phyloP scores from a whole-genome alignment of 2,329 filamentous ascomycete genomes.

The Zasmidium cellare region DNA sequence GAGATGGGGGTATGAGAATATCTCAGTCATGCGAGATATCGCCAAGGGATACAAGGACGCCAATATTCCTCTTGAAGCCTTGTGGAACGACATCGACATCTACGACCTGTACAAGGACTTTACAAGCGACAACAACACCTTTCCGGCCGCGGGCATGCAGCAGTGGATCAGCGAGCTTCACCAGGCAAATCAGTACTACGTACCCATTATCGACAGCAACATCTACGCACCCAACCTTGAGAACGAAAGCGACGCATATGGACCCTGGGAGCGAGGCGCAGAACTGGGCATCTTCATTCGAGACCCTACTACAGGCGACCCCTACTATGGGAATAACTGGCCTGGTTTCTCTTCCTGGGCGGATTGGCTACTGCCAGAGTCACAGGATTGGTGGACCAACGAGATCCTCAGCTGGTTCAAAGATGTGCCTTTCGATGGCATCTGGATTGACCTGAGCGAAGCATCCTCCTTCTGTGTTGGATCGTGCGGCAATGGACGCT shows the following conservation, averaged over 20 bases:
- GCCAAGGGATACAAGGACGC: slow-evolving; percentile 53
- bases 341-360: slow-evolving; percentile 23
- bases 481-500: slow-evolving; percentile 18
- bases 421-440: slow-evolving; percentile 23
- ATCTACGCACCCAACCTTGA: slow-evolving; percentile 69
- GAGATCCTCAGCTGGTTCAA: slow-evolving; percentile 21
- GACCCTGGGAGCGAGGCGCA: slow-evolving; percentile 52
- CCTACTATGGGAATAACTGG: slow-evolving; percentile 29
- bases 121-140: slow-evolving; percentile 51
- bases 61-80: slow-evolving; percentile 43
- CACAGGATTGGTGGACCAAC: slow-evolving; percentile 28
- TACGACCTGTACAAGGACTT: slow-evolving; percentile 54
- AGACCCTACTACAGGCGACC: slow-evolving; percentile 56
- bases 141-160: slow-evolving; percentile 46
- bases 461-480: slow-evolving; percentile 25
- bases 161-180: slow-evolving; percentile 53
- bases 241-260: slow-evolving; percentile 58
- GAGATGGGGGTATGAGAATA: slow-evolving; percentile 63
- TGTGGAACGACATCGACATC: slow-evolving; percentile 41
- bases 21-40: slow-evolving; percentile 62
- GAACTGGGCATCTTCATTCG: slow-evolving; percentile 51
- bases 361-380: slow-evolving; percentile 23
- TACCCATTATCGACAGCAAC: slow-evolving; percentile 58
- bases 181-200: slow-evolving; percentile 52
- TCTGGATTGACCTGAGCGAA: slow-evolving; percentile 31